Conservation (phyloP, 192 early-diverging fungal species). For the Coemansia sp. region DNA sequence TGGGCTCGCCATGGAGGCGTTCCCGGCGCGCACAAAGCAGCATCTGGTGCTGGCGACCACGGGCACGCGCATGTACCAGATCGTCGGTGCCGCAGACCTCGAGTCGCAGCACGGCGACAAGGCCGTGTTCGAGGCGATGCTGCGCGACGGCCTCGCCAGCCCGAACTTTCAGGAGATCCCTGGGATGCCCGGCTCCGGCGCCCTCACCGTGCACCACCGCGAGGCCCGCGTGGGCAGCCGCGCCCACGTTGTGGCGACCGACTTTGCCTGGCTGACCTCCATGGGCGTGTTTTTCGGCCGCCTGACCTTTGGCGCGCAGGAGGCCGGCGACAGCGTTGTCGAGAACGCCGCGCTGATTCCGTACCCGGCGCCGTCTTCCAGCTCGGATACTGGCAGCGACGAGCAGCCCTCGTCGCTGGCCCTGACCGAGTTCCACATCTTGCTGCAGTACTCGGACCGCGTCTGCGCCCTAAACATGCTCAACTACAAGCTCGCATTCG, state of each 20-base stretch:
- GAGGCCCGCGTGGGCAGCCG: constrained; percentile 8
- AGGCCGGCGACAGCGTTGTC: constrained; percentile 75
- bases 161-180: constrained; percentile 68
- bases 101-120: constrained; percentile 49
- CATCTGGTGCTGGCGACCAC: constrained; percentile 83
- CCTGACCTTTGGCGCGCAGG: constrained; percentile 73
- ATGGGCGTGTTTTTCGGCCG: constrained; percentile 87
- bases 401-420: constrained; percentile 75
- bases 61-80: constrained; percentile 86
- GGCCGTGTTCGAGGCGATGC: constrained; percentile 76
- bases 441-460: constrained; percentile 77
- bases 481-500: constrained; percentile 79
- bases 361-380: constrained; percentile 57
- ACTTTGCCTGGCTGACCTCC: constrained; percentile 89
- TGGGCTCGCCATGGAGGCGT: constrained; percentile 81
- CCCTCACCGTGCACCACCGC: constrained; percentile 36
- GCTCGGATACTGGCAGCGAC: constrained; percentile 7
- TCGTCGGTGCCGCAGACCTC: constrained; percentile 67
- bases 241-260: constrained; percentile 34
- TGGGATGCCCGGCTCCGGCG: constrained; percentile 42
- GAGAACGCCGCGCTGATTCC: constrained; percentile 80
- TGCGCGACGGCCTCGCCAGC: constrained; percentile 65
- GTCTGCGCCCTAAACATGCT: constrained; percentile 77
- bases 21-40: constrained; percentile 68
- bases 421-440: constrained; percentile 85